Percentiles rank a stretch among this genome's conserved stretches.
These are phyloP conservation scores for Erodium trifolium DNA, from an alignment of 441 rosid genomes.

Conservation along the genomic window DNA sequence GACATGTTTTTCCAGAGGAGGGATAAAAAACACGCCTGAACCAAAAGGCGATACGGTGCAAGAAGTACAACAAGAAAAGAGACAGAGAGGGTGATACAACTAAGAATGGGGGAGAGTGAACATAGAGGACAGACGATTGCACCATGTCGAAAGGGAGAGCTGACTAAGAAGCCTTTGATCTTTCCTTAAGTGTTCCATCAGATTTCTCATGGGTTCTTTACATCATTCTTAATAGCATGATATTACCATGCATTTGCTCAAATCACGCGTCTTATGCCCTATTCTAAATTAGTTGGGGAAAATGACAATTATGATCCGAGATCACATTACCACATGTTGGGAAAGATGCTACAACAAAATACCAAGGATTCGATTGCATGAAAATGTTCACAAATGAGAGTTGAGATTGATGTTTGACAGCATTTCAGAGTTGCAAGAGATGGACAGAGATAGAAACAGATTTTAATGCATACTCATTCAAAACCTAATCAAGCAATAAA, in stretches of 20 bases:
- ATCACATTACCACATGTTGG: not conserved
- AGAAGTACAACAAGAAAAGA: too few species aligned
- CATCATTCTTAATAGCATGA: not conserved
- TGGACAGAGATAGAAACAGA: not conserved
- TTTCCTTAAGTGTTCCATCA: not conserved
- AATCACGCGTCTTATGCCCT: not conserved
- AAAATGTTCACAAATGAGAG: not conserved
- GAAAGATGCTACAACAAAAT: not conserved
- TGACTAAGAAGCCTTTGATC: not conserved
- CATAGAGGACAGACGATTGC: too few species aligned
- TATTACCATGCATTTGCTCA: not conserved
- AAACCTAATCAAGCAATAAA: constrained; percentile 1
- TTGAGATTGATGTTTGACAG: not conserved
- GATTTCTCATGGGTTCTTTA: not conserved
- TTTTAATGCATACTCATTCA: not conserved
- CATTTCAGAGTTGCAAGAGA: not conserved
- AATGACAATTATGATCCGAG: not conserved
- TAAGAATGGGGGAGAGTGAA: too few species aligned
- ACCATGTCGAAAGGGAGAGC: not conserved
- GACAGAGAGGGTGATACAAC: too few species aligned
- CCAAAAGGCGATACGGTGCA: too few species aligned
- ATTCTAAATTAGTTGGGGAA: not conserved
- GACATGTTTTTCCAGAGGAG: too few species aligned
- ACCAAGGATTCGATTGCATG: not conserved
- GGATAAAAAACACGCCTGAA: too few species aligned